Base-by-base conservation (phyloP, 345 rosid genomes). In the Citrus unshiu region DNA sequence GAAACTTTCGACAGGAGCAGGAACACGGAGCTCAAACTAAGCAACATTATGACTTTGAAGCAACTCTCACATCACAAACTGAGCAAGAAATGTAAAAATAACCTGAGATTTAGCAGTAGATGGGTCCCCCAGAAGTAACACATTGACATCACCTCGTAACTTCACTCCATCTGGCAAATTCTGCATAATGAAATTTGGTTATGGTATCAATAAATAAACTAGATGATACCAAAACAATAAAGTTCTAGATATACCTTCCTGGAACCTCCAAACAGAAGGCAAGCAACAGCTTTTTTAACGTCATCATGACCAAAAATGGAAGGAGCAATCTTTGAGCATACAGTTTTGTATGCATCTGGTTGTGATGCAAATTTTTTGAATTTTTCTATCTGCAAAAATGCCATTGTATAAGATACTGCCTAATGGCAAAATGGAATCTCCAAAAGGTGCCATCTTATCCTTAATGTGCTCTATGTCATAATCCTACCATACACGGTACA, bases 31-130 rank as follows among this genome's bases (percentile, higher is more conserved):
- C 6, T 4, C n/a, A 64, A 68, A 79, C 58, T 34, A 70, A 82
- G 32, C 27, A 72, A 22, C 65, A 19, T 2, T 1, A 9, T 49
- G 13, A 29, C 51, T 73, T 68, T 22, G 21, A 56, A 76, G 51
- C 46, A 71, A 64, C 72, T 25, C 32, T 19, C 13, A 14, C 30
- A 54, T 21, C 70, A 35, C 19, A 29, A 70, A 81, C 19, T 56
- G 13, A 63, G 30, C 57, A 67, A 74, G 19, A 24, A 68, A 59
- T 24, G 76, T 16, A 72, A 16, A 56, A 75, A 75, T 69, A 72
- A 93, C 98, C 94, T 96, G 99, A 72, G 99, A 96, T 82, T 96
- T 96, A 68, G 98, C 97, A 61, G 99, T 96, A 58, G 99, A 96
- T 66, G 99, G 97, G 80, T 96, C 99, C 57, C 99, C 98, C 73